Evolutionary conservation across 257 asterid genomes (phyloP), one percentile per base, ranked within the genome.

Genomic region (Ocimum tenuiflorum): DNA sequence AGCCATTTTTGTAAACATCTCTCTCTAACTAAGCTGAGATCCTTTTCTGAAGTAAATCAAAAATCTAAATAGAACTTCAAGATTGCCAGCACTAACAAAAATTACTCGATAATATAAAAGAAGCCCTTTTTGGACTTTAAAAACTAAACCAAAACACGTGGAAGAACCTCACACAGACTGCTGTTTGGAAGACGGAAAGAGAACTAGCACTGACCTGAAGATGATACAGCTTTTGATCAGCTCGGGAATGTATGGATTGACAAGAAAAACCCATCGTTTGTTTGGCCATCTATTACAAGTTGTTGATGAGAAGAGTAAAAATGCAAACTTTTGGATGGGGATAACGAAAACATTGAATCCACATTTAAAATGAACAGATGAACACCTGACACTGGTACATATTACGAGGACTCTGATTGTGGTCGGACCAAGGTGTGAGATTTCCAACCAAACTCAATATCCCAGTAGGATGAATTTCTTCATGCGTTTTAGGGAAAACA

Each of bases 311-410:
- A 74, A 76, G 56, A 47, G 64, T 75, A 51, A 72, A 43, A 52
- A 56, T 61, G 61, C 49, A 45, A 69, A 65, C 13, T 10, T 50
- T 53, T 46, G 29, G 7, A 53, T 7, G 3, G n/a, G 41, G 52
- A 58, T 53, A 45, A 50, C 42, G 18, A 42, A 67, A 51, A 27
- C 14, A 58, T 38, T 23, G 51, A 70, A 67, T 47, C 53, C 41
- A 10, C 53, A 17, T 45, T 45, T 8, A 67, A 73, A 55, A 71
- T 41, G 23, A 63, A 73, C 4, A 48, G 48, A 63, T 47, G 29
- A 68, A 57, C 10, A 92, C 99, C 99, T 94, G 99, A 71, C 99
- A 94, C 88, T 94, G 99, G 71, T 94, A 90, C 97, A 94, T 94
- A 76, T 94, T 94, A 38, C 99, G 96, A 55, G 99, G 99, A 79